These are phyloP conservation scores for Neonectria sp. DNA, from an alignment of 2,329 filamentous ascomycete species.

Conservation along the genomic window DNA sequence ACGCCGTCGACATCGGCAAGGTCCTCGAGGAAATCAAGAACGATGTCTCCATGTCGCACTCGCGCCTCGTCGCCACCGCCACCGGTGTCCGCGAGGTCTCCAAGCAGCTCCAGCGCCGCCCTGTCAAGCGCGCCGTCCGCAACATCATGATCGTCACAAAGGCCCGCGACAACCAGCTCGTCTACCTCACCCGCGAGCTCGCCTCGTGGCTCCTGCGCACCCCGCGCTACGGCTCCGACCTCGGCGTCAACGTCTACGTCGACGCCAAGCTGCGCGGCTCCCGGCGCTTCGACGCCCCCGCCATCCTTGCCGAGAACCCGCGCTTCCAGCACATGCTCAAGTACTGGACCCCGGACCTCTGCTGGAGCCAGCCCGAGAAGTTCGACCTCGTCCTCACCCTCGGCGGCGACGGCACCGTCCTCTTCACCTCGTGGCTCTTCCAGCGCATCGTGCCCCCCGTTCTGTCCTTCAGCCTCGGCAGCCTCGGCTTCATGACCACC, in stretches of 20 bases:
- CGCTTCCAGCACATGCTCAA: slow-evolving; percentile 87
- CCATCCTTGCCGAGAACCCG: slow-evolving; percentile 80
- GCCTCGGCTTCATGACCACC: slow-evolving; percentile 89
- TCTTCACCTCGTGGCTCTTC: slow-evolving; percentile 94
- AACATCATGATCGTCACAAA: slow-evolving; percentile 99
- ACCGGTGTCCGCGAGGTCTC: slow-evolving; percentile 96
- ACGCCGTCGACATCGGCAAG: slow-evolving; percentile 94
- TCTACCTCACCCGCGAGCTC: slow-evolving; percentile 89
- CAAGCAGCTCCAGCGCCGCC: slow-evolving; percentile 92
- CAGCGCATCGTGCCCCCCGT: slow-evolving; percentile 90
- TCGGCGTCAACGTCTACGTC: slow-evolving; percentile 98
- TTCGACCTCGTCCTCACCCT: slow-evolving; percentile 95
- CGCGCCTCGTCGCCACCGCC: slow-evolving; percentile 93
- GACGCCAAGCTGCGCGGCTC: slow-evolving; percentile 93
- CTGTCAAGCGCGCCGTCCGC: slow-evolving; percentile 90
- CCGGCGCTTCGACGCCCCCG: slow-evolving; percentile 86
- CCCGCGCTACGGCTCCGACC: slow-evolving; percentile 87
- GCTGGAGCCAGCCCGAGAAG: slow-evolving; percentile 92
- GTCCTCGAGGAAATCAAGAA: slow-evolving; percentile 94
- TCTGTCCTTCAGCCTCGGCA: slow-evolving; percentile 87
- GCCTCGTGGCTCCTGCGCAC: slow-evolving; percentile 90
- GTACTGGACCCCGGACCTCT: slow-evolving; percentile 97
- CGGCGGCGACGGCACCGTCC: slow-evolving; percentile 87
- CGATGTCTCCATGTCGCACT: slow-evolving; percentile 93
- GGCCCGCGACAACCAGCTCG: slow-evolving; percentile 93